Evolutionary conservation across 192 early-diverging fungal genomes (phyloP).

Genomic region (Coemansia sp.): DNA sequence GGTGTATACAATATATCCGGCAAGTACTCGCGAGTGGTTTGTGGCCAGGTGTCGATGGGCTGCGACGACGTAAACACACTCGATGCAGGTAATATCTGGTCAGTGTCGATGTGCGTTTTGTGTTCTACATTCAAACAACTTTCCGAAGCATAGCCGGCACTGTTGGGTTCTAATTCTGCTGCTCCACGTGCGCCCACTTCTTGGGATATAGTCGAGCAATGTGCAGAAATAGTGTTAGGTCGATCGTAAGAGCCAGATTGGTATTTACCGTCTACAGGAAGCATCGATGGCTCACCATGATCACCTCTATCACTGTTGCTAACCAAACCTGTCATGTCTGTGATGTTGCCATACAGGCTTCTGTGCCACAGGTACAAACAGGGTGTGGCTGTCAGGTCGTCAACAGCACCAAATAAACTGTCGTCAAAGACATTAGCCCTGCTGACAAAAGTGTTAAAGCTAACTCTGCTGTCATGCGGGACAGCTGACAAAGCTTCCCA

Average conservation of each 20-base stretch:
- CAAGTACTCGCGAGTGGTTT: slow-evolving; percentile 21
- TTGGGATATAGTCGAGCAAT: background rate
- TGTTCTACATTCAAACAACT: no score
- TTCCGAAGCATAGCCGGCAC: no score
- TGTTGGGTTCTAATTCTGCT: no score
- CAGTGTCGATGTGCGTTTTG: background rate
- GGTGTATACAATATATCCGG: background rate
- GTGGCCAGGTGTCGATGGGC: slow-evolving; percentile 17
- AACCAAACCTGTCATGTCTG: background rate
- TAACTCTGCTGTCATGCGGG: background rate
- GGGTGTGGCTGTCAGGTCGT: background rate
- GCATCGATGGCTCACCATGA: background rate
- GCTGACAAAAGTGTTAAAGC: background rate
- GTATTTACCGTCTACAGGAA: background rate
- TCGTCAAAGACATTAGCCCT: background rate
- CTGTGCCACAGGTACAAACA: slow-evolving; percentile 38
- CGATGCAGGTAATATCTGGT: background rate
- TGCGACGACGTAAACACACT: slow-evolving; percentile 6
- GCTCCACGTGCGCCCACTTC: no score
- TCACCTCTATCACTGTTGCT: background rate
- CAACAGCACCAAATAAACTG: slow-evolving; percentile 6
- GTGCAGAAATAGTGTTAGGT: background rate
- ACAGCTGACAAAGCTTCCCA: slow-evolving; percentile 14
- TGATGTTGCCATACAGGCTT: background rate
- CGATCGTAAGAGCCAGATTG: background rate